Evolutionary conservation across 1,284 basidiomycete species (phyloP).

Genomic region (Malassezia arunalokei): DNA sequence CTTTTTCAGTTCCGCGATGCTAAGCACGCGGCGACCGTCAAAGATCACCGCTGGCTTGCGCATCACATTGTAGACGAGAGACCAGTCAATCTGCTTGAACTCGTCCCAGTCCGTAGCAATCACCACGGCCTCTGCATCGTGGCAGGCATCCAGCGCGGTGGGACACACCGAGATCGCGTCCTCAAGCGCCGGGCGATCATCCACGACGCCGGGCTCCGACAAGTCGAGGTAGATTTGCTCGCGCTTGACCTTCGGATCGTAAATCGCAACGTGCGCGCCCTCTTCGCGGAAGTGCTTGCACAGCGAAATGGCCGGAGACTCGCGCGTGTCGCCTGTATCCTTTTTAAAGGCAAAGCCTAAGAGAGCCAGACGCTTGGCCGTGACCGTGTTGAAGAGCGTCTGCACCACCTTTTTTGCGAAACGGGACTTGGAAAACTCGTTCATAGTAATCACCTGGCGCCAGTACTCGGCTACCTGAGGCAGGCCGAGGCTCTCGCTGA

Average conservation of each 20-base stretch:
- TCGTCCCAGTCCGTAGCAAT: conserved; percentile 65
- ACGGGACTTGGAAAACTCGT: conserved; percentile 42
- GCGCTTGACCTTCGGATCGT: conserved; percentile 69
- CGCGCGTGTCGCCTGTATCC: conserved; percentile 53
- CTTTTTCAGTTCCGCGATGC: conserved; percentile 62
- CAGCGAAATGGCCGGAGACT: conserved; percentile 89
- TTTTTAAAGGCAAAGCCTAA: conserved; percentile 61
- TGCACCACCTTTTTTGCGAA: conserved; percentile 48
- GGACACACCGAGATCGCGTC: conserved; percentile 68
- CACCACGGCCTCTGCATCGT: conserved; percentile 77
- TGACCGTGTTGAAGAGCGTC: conserved; percentile 94
- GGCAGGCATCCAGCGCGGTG: conserved; percentile 74
- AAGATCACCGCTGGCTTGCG: conserved; percentile 69
- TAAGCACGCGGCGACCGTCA: conserved; percentile 75
- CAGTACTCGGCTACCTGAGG: conserved; percentile 98
- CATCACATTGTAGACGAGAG: conserved; percentile 70
- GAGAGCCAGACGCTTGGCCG: conserved; percentile 86
- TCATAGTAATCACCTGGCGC: conserved; percentile 50
- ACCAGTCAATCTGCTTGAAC: conserved; percentile 84
- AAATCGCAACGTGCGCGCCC: conserved; percentile 71
- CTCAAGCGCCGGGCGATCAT: conserved; percentile 58
- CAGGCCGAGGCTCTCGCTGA: conserved; percentile 76
- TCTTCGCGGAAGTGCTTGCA: conserved; percentile 86
- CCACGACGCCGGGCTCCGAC: conserved; percentile 49
- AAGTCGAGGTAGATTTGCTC: conserved; percentile 51